Evolutionary conservation across 2,329 filamentous ascomycete species (phyloP), one percentile per base, ranked within the genome.

Genomic region (Herpotrichia juniperi): DNA sequence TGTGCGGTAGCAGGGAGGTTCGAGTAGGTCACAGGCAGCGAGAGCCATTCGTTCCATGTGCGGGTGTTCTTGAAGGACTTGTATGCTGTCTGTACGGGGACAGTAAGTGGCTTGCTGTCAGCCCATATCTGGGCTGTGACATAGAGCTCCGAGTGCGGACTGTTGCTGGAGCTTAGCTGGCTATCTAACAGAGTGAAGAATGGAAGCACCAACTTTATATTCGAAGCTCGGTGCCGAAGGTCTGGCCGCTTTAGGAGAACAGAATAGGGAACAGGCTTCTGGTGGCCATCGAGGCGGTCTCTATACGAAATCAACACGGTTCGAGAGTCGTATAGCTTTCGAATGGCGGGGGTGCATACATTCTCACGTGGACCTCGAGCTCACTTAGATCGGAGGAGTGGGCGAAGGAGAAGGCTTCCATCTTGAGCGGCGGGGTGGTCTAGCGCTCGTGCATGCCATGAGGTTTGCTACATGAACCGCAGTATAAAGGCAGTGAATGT

Each of bases 331-430:
- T 22, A 22, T 19, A 42, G 14, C 3, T 17, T 17, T 12, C 17
- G n/a, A 14, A 34, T 21, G 14, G 50, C 11, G 25, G 28, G 31
- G 37, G 10, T 16, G 14, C 4, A 58, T 76, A 87, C 85, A 88
- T 84, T 74, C 83, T 85, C 56, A 87, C 77, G 63, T 81, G 79
- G 48, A 87, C 79, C 17, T 89, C 86, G 59, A 93, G 84, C 50
- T 67, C 59, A 63, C 91, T 83, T 63, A 97, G 82, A 74, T 90
- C 87, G 60, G 91, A 89, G 53, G 94, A 96, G 68, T 87, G 91
- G 62, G 91, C 93, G 79, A 97, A 97, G 25, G 93, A 96, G 76
- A 96, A 97, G 46, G 93, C 89, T 77, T 99, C 94, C 91, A 97
- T 97, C 37, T 57, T 58, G 60, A 53, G 58, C 54, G 56, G 53